Evolutionary conservation across 371 early-diverging fungal genomes (phyloP).

Genomic region (Umbelopsis sp.): DNA sequence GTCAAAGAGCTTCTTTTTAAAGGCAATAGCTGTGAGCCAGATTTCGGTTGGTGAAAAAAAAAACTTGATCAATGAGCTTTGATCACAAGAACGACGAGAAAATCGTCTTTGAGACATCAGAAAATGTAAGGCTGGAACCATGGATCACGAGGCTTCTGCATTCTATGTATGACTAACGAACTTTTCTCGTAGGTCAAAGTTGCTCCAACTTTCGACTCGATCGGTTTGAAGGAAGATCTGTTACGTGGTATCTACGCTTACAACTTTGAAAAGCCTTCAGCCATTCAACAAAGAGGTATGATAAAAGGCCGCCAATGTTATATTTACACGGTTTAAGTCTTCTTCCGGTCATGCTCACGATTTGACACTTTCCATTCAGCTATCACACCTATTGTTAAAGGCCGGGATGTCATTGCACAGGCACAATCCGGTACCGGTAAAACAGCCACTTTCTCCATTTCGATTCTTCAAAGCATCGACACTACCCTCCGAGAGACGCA

Average conservation of each 20-base stretch:
- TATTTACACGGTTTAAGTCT: not conserved
- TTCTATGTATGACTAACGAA: not conserved
- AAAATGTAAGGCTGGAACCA: slow-evolving; percentile 51
- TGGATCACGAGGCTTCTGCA: too few species aligned
- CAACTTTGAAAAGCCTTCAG: slow-evolving; percentile 92
- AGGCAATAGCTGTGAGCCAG: not conserved
- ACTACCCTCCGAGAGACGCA: slow-evolving; percentile 85
- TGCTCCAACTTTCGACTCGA: slow-evolving; percentile 90
- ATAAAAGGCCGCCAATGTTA: not conserved
- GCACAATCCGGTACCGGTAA: slow-evolving; percentile 99
- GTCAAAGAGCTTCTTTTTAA: not conserved
- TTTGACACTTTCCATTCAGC: slow-evolving; percentile 49
- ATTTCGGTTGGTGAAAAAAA: slow-evolving; percentile 1
- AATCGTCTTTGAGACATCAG: slow-evolving; percentile 67
- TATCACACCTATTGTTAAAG: slow-evolving; percentile 91
- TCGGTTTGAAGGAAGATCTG: slow-evolving; percentile 92
- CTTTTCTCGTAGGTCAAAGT: slow-evolving; percentile 53
- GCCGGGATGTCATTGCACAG: slow-evolving; percentile 98
- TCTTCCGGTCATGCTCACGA: not conserved
- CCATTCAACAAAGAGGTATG: slow-evolving; percentile 92
- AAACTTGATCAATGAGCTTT: slow-evolving; percentile 36
- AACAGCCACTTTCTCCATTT: slow-evolving; percentile 99
- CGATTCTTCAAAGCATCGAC: slow-evolving; percentile 94
- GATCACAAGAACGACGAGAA: slow-evolving; percentile 63
- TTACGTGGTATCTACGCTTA: slow-evolving; percentile 98